Evolutionary conservation across 2,329 filamentous ascomycete species (phyloP).

Genomic region (Fusarium napiforme): DNA sequence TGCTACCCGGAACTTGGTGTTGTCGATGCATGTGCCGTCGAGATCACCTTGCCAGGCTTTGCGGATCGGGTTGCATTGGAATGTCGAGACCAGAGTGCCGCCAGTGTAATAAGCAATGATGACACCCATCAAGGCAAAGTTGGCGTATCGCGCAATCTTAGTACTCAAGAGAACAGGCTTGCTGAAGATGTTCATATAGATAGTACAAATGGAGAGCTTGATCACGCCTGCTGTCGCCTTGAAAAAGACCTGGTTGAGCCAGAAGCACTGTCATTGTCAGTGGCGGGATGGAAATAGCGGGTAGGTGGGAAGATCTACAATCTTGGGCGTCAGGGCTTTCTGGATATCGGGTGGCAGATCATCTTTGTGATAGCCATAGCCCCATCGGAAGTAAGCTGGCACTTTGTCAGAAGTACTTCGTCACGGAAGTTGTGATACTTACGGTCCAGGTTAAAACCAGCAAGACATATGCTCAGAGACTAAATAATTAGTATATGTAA

Average conservation of each 20-base stretch:
- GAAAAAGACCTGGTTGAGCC: slow-evolving; percentile 7
- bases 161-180: neutral
- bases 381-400: slow-evolving; percentile 3
- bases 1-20: neutral
- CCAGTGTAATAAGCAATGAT: neutral
- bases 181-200: slow-evolving; percentile 3
- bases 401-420: neutral
- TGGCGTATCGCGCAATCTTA: neutral
- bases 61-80: neutral
- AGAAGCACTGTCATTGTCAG: neutral
- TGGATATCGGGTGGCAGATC: neutral
- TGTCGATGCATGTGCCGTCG: neutral
- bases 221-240: neutral
- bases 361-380: slow-evolving; percentile 6
- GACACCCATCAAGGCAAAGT: neutral
- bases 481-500: neutral
- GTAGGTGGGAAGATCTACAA: neutral
- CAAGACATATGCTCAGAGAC: neutral
- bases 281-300: no score
- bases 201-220: slow-evolving; percentile 1
- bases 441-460: slow-evolving; percentile 5
- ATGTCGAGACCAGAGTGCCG: neutral
- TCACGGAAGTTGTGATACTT: neutral
- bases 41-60: neutral
- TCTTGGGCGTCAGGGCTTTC: neutral